Base-by-base conservation (phyloP, 2,329 filamentous ascomycete species). In the Allantophomopsis cytisporea region DNA sequence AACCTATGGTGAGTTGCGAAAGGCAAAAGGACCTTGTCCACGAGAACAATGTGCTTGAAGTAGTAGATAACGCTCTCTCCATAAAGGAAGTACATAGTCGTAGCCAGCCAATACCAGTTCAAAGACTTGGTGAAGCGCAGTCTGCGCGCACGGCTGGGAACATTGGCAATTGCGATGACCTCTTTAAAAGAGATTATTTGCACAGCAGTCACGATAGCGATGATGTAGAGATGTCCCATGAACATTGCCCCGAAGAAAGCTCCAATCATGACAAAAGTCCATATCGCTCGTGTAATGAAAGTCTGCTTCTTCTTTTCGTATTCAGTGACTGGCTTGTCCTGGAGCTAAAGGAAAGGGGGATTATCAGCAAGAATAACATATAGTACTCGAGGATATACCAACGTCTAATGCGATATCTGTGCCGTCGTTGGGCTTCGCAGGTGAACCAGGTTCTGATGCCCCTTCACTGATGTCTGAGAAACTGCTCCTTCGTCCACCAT, bases 41-140 rank as follows among this genome's bases (percentile, higher is more conserved):
- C 88, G 43, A 98, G 67, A 34, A 98, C 79, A 49, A 98, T 89
- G 59, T 98, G 91, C 71, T 98, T 98, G 66, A 98, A 98, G 65
- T 98, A 98, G 67, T 98, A 98, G 55, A 98, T 94, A 55, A 98
- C 89, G 54, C 86, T 95, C 65, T 98, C 91, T 56, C 91, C 91
- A 58, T 98, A 98, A 38, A 98, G 70, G 53, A 94, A 98, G 69
- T 98, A 98, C 89, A 98, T 96, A 50, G 89, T 94, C 18, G 84
- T 86, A n/a, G 87, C 91, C 39, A 98, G 72, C 68, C 94, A 98
- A 62, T 98, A 98, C 91, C 91, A 98, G 63, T 96, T 96, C 52
- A 98, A 68, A 49, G 85, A 87, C 68, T 95, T 95, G 48, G 89
- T 95, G 52, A 94, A 94, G 43, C 83, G 83, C 44, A 98, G 70